A percentile compares a stretch with the other conserved stretches of the same genome.
These are phyloP conservation scores for Paratinospora sagittata DNA, from an alignment of 164 flowering plant genomes.

Conservation along the genomic window DNA sequence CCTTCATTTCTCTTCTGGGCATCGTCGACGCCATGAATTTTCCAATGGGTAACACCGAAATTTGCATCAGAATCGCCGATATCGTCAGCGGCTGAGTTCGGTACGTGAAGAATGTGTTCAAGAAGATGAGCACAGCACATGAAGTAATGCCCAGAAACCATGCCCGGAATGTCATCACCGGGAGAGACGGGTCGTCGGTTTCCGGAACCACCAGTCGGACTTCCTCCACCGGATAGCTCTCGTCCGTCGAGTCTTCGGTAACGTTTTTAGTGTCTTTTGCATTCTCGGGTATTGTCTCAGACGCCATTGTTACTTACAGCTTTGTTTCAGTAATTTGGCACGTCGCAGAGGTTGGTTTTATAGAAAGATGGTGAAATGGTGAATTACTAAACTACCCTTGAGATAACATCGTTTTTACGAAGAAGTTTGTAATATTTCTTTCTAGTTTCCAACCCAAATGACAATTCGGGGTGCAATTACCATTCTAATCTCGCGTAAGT, in stretches of 20 bases:
- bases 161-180: conserved; percentile 86
- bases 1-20: conserved; percentile 34
- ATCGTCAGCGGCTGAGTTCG: conserved; percentile 80
- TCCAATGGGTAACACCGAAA: conserved; percentile 70
- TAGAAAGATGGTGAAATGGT: not conserved
- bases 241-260: conserved; percentile 16
- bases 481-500: not conserved
- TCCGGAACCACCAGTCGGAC: conserved; percentile 87
- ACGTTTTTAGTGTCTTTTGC: not conserved
- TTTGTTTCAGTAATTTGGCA: not conserved
- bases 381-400: conserved; percentile 1
- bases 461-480: not conserved
- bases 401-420: not conserved
- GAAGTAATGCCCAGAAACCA: conserved; percentile 69
- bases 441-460: too few relatives aligned
- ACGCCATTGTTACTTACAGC: conserved; percentile 23
- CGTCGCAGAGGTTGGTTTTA: not conserved
- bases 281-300: conserved; percentile 12
- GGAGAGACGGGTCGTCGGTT: conserved; percentile 77
- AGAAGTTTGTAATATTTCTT: not conserved
- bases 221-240: conserved; percentile 62
- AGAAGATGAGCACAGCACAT: conserved; percentile 64
- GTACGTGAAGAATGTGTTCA: conserved; percentile 89
- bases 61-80: conserved; percentile 83
- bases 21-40: conserved; percentile 71